Conservation (phyloP, 208 protist species). For the Leishmania guyanensis region DNA sequence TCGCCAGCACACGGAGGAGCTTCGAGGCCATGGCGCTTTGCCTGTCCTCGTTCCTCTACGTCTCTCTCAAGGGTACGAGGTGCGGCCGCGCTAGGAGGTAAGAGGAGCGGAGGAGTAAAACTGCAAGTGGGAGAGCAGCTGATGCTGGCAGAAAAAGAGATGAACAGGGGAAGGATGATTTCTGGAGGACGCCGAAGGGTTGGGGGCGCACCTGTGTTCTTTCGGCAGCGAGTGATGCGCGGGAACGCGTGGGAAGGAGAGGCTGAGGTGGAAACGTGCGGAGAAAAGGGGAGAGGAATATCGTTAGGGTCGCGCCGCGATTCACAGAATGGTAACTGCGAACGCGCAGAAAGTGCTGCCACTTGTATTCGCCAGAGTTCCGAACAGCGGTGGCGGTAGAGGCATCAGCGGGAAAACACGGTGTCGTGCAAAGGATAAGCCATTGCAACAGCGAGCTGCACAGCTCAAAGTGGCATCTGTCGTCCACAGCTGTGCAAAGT, state of each 20-base stretch:
- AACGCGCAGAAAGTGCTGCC: neutral
- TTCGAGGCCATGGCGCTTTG: conserved; percentile 2
- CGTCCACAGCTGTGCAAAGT: neutral
- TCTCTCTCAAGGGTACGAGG: neutral
- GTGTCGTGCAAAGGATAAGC: no score
- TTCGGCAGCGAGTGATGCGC: neutral
- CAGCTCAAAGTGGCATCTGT: neutral
- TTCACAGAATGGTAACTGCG: neutral
- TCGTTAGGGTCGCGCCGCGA: neutral
- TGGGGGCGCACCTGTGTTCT: neutral
- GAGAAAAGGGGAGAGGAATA: neutral
- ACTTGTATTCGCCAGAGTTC: neutral
- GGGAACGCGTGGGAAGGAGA: neutral
- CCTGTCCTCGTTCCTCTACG: neutral
- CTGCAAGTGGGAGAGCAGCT: neutral
- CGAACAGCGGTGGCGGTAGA: neutral
- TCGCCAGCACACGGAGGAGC: conserved; percentile 5
- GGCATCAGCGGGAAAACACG: neutral
- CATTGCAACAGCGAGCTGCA: neutral
- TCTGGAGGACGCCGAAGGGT: neutral
- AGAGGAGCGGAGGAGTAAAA: neutral
- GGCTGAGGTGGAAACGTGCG: neutral
- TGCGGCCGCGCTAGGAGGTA: neutral
- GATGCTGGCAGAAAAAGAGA: neutral
- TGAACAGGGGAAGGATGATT: neutral